A percentile compares a stretch with the other conserved stretches of the same genome.
Evolutionary conservation across 768 basidiomycete species (phyloP).

Genomic region (Dacryopinax primogenitus): DNA sequence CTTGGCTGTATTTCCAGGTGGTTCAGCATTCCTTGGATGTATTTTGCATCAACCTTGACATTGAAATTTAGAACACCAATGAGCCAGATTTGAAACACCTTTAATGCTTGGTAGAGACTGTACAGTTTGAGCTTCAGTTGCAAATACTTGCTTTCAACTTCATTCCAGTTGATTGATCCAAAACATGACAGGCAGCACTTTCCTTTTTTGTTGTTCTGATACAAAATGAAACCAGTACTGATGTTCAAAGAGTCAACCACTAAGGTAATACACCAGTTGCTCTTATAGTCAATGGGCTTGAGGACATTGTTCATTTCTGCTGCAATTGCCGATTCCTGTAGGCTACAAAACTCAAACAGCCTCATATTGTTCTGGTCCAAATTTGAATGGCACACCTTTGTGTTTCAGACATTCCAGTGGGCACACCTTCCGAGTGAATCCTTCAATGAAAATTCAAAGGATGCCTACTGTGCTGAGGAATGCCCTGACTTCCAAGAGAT

Average conservation of each 20-base stretch:
- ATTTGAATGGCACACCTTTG: slow-evolving; percentile 7
- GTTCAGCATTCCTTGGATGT: too few relatives aligned
- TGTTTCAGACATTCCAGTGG: slow-evolving; percentile 18
- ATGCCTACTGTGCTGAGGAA: slow-evolving; percentile 27
- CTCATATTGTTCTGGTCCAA: not conserved
- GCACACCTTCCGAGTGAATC: slow-evolving; percentile 19
- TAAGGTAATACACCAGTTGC: not conserved
- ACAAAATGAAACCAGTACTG: not conserved
- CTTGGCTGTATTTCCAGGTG: too few relatives aligned
- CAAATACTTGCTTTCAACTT: too few relatives aligned
- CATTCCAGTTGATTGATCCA: too few relatives aligned
- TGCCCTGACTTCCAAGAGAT: slow-evolving; percentile 20
- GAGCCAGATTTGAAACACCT: too few relatives aligned
- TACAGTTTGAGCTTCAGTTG: too few relatives aligned
- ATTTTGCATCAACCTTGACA: too few relatives aligned
- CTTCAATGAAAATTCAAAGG: slow-evolving; percentile 23
- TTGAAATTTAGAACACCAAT: too few relatives aligned
- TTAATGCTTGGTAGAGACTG: too few relatives aligned
- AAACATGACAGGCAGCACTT: too few relatives aligned
- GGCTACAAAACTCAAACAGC: slow-evolving; percentile 4
- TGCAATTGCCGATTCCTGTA: not conserved
- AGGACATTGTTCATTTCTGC: not conserved
- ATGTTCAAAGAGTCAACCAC: not conserved
- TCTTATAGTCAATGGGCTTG: not conserved
- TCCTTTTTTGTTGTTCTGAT: not conserved